Conservation (phyloP, 768 basidiomycete genomes). For the Favolaschia claudopus region DNA sequence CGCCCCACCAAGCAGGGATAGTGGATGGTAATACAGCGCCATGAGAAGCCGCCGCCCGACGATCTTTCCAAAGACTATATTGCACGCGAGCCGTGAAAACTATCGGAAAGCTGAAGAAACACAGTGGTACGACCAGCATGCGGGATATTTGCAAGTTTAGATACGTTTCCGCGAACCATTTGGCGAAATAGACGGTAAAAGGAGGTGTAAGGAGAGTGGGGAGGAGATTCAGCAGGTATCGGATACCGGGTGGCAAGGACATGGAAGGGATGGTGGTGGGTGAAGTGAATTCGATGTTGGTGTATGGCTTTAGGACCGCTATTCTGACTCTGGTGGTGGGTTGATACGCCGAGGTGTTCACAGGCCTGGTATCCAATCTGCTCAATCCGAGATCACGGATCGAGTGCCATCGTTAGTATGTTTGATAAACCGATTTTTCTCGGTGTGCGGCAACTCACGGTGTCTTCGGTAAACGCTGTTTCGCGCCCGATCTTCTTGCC, state of each 20-base stretch:
- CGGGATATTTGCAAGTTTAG: neutral
- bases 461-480: no score
- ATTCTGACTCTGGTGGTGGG: no score
- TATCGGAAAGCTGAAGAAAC: constrained; percentile 15
- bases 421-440: no score
- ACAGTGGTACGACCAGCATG: neutral
- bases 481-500: no score
- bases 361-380: no score
- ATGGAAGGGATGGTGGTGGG: no score
- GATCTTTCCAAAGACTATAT: neutral
- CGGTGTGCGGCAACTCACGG: no score
- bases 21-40: constrained; percentile 18
- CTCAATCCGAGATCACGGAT: no score
- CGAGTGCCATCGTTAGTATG: no score
- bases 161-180: constrained; percentile 6
- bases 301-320: no score
- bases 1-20: constrained; percentile 6
- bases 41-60: neutral
- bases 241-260: constrained; percentile 8
- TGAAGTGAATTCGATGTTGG: no score
- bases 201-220: constrained; percentile 1
- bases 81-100: constrained; percentile 3
- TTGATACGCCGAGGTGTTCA: no score
- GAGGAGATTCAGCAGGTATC: neutral
- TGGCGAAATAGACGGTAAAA: neutral